Percentiles rank a stretch among this genome's conserved stretches.
phyloP scores from a whole-genome alignment of 345 rosid species.

The Raphanus raphanistrum region DNA sequence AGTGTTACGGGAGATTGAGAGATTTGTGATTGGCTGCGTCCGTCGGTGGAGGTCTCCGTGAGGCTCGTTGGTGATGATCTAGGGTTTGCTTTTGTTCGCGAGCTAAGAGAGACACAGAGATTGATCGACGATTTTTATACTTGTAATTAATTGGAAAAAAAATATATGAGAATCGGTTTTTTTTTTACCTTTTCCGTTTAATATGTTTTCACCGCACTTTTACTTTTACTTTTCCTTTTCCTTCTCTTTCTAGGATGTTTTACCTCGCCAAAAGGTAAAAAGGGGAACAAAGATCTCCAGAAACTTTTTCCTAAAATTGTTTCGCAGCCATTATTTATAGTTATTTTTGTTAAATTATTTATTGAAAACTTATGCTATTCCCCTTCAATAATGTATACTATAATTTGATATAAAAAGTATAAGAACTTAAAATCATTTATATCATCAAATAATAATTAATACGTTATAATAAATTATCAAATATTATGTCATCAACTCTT shows the following conservation, averaged over 20 bases:
- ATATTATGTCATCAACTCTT: not conserved
- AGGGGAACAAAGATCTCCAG: not conserved
- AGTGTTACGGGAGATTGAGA: not conserved
- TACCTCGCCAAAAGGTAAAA: not conserved
- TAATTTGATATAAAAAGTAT: no score
- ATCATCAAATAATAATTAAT: no score
- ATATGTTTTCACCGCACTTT: not conserved
- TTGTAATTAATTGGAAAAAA: not conserved
- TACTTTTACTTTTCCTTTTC: not conserved
- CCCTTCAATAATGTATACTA: no score
- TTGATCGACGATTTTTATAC: not conserved
- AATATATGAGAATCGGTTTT: not conserved
- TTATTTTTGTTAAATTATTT: no score
- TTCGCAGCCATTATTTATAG: not conserved
- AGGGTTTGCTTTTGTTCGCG: slow-evolving; percentile 39
- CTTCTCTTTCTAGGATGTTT: no score
- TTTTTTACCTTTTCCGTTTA: not conserved
- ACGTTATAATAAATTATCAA: not conserved
- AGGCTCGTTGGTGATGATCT: slow-evolving; percentile 24
- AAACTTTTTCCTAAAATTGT: not conserved
- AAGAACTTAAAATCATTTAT: not conserved
- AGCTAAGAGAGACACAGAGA: not conserved
- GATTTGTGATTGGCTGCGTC: slow-evolving; percentile 6
- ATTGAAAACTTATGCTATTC: no score
- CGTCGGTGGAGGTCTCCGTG: slow-evolving; percentile 24